Evolutionary conservation across 2,329 filamentous ascomycete genomes (phyloP), one percentile per base, ranked within the genome.

Genomic region (Ophiosphaerella herpotricha): DNA sequence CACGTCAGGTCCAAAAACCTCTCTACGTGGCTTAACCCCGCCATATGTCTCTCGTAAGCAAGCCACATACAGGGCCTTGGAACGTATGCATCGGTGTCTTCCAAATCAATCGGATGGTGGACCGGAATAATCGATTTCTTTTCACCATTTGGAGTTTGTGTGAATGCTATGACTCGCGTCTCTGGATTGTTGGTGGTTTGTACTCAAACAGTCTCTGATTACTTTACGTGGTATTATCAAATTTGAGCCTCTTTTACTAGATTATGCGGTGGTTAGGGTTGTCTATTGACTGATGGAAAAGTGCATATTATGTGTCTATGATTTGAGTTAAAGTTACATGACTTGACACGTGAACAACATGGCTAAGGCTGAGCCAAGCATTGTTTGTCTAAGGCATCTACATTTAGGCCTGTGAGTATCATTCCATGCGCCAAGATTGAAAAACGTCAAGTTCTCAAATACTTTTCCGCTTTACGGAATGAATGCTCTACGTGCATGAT

Each of bases 101-200:
- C 64, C 64, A 65, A 61, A 65, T 63, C 55, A 61, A 65, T 63
- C 57, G 63, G 65, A 70, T 71, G 67, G 67, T 71, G 68, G 67
- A 68, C 58, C 61, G 61, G 64, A 65, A 29, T 11, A 29, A 58
- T 63, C 40, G 61, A 60, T 66, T 65, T 55, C 55, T 60, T 68
- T 67, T 62, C 63, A 66, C 63, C 60, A 64, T 64, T 29, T 67
- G 68, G 68, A 68, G 66, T 71, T 70, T 71, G 63, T 68, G 65
- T 67, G 61, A 61, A 60, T 68, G 58, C 62, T 64, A 66, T 67
- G 64, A 61, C 56, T 66, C 63, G 59, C 57, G 60, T 69, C 64
- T 68, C 62, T 64, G 64, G 66, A 64, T 65, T 59, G 63, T 67
- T 67, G 61, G 64, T 64, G 62, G 60, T 61, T 56, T 54, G 49